Base-by-base conservation (phyloP, 106 monocot species). In the Platanthera zijinensis region DNA sequence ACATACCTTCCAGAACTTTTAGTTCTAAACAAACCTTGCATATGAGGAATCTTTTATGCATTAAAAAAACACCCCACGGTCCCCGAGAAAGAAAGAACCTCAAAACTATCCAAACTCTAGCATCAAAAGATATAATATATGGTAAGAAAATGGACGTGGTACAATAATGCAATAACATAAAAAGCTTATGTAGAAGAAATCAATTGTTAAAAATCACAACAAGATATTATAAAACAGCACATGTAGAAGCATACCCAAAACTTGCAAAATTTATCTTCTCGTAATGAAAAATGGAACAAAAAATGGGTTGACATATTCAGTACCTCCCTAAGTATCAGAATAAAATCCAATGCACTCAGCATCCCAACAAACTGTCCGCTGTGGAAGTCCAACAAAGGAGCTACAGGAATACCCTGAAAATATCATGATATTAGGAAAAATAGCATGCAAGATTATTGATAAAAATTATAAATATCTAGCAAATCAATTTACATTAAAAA, bases 251-350 rank as follows among this genome's bases (percentile, higher is more conserved):
- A 48, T n/a, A 39, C 30, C 67, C 19, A 64, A 25, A 19, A 22
- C 63, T 67, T 47, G 70, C 48, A 70, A 17, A 70, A 1, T 10
- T 1, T 70, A 48, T 48, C 10, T 66, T 66, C 48, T 10, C 46
- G n/a, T 70, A 70, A 70, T 48, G n/a, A 70, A 48, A 14, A 48
- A 70, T 70, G 10, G 70, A 70, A n/a, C 17, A 70, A 7, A 48
- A 47, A 70, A 46, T 70, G 32, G 32, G 48, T 7, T 48, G 6
- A 6, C 6, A n/a, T n/a, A 51, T 21, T 8, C 21, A 50, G 10
- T 47, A 91, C 95, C 93, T 99, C 97, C 85, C 78, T 87, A 61
- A 99, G 74, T 72, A 99, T 99, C 62, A 99, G 77, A 78, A 99
- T 99, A 78, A 99, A 99, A 79, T 99, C 97, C 73, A 87, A 79